Conservation (phyloP, 2,329 filamentous ascomycete species). For the Fusarium lyarnte region DNA sequence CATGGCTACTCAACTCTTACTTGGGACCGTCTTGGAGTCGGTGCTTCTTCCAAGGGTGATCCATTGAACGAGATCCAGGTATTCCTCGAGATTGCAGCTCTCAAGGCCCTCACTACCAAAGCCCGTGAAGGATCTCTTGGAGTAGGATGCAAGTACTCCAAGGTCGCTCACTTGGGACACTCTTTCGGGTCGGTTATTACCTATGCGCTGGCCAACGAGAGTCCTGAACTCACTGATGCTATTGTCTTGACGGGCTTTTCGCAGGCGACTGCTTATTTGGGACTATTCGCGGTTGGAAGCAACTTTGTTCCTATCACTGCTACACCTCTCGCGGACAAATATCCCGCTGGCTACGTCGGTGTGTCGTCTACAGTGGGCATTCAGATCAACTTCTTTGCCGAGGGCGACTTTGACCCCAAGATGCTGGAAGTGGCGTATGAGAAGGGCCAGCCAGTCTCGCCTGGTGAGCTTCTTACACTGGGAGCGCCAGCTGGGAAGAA, state of each 20-base stretch:
- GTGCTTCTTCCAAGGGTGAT: conserved; percentile 66
- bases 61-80: conserved; percentile 69
- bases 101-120: conserved; percentile 61
- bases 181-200: conserved; percentile 70
- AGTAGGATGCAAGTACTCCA: conserved; percentile 50
- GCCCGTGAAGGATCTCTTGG: conserved; percentile 58
- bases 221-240: conserved; percentile 65
- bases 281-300: conserved; percentile 55
- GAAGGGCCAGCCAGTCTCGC: conserved; percentile 64
- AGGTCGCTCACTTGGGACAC: conserved; percentile 70
- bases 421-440: conserved; percentile 58
- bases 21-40: conserved; percentile 71
- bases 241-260: conserved; percentile 70
- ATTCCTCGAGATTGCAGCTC: conserved; percentile 65
- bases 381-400: conserved; percentile 63
- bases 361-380: conserved; percentile 57
- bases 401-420: conserved; percentile 63
- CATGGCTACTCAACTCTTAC: conserved; percentile 68
- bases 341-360: conserved; percentile 64
- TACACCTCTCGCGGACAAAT: conserved; percentile 43
- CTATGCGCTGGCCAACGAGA: conserved; percentile 62
- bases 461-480: conserved; percentile 68
- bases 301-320: conserved; percentile 58
- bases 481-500: conserved; percentile 48
- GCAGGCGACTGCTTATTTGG: conserved; percentile 56